Evolutionary conservation across 2,329 filamentous ascomycete genomes (phyloP).

Genomic region (Cladophialophora yegresii): DNA sequence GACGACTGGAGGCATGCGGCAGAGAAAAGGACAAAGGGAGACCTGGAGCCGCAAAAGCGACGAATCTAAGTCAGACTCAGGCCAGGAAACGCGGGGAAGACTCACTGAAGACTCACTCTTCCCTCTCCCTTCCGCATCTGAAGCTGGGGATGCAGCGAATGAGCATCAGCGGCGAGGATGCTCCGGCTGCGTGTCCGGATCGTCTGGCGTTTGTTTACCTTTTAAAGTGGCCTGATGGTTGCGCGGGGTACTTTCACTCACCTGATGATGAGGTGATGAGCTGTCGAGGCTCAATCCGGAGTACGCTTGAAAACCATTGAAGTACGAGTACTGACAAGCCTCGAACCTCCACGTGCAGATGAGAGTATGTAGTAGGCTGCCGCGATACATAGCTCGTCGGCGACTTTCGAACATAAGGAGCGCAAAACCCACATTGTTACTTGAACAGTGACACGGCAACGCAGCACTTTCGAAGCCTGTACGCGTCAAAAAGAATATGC

Average conservation of each 20-base stretch:
- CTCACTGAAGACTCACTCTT: no score
- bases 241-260: constrained; percentile 14
- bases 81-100: constrained; percentile 17
- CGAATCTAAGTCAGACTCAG: constrained; percentile 1
- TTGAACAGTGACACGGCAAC: not conserved
- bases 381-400: constrained; percentile 10
- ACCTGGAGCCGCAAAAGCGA: not conserved
- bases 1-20: constrained; percentile 14
- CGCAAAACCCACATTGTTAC: not conserved
- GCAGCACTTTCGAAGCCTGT: not conserved
- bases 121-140: not conserved
- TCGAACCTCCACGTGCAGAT: not conserved
- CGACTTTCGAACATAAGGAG: constrained; percentile 12
- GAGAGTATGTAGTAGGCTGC: not conserved
- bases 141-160: not conserved
- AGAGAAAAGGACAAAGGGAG: constrained; percentile 6
- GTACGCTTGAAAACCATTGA: not conserved
- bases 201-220: constrained; percentile 18
- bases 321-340: not conserved
- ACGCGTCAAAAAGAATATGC: not conserved
- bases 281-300: not conserved
- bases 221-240: constrained; percentile 26
- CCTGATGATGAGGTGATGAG: constrained; percentile 19
- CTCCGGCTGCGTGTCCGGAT: not conserved
- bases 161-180: not conserved